Evolutionary conservation across 352 stramenopile species (phyloP).

Genomic region (Phytophthora lateralis): DNA sequence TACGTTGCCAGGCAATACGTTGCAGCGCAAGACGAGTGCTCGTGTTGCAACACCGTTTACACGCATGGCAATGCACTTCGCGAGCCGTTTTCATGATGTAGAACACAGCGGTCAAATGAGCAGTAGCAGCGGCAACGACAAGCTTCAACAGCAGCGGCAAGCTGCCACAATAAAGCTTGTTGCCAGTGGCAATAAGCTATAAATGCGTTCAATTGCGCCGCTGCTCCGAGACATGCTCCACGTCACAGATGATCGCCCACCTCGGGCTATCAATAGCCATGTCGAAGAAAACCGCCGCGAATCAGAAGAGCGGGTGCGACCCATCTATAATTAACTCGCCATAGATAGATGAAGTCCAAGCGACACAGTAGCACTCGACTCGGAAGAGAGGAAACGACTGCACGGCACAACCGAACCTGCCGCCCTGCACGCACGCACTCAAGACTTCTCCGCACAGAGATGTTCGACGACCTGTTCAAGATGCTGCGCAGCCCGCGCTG

Average conservation of each 20-base stretch:
- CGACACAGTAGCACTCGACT: conserved; percentile 1
- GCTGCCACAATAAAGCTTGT: too few relatives aligned
- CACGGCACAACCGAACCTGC: conserved; percentile 32
- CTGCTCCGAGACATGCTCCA: background rate
- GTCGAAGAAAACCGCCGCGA: conserved; percentile 1
- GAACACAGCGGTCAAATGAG: background rate
- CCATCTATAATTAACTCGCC: conserved; percentile 1
- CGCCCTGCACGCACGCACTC: conserved; percentile 4
- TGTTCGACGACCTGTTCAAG: conserved; percentile 82
- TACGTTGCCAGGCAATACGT: background rate
- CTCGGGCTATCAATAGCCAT: background rate
- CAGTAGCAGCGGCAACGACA: background rate
- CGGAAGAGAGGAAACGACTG: conserved; percentile 28
- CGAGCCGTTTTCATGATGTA: background rate
- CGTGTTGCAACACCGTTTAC: background rate
- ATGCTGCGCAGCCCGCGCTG: conserved; percentile 82
- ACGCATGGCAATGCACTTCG: background rate
- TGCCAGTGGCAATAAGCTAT: too few relatives aligned
- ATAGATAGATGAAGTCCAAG: conserved; percentile 4
- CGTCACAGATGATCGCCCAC: conserved; percentile 1
- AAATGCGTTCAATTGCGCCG: too few relatives aligned
- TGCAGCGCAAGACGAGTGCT: background rate
- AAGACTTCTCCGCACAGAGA: conserved; percentile 17
- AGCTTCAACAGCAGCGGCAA: too few relatives aligned
- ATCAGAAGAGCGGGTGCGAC: conserved; percentile 1